These are phyloP conservation scores for Podila epicladia DNA, from an alignment of 192 early-diverging fungal genomes.

Conservation along the genomic window DNA sequence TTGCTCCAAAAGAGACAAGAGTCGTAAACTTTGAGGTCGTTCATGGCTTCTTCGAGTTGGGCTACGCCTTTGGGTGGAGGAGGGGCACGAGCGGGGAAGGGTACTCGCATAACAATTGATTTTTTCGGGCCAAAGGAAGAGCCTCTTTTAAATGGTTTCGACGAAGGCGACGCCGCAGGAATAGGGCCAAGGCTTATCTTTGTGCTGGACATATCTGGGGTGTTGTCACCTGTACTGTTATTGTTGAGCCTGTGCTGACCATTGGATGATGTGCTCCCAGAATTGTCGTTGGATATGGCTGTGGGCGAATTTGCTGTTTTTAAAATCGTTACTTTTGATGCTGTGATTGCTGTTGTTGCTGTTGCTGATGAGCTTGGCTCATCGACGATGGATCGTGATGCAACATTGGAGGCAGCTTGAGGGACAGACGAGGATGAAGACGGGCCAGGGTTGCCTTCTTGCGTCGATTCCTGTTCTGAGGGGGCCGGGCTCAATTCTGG, in stretches of 20 bases:
- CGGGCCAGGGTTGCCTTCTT: neutral
- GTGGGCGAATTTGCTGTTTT: too few species aligned
- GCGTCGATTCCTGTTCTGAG: slow-evolving; percentile 11
- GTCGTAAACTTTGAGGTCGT: slow-evolving; percentile 37
- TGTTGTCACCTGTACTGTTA: neutral
- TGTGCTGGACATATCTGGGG: neutral
- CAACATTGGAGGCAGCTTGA: neutral
- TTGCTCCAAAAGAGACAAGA: slow-evolving; percentile 46
- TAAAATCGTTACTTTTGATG: too few species aligned
- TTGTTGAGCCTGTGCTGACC: neutral
- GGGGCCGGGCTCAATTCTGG: slow-evolving; percentile 39
- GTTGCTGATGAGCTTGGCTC: too few species aligned
- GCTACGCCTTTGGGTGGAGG: slow-evolving; percentile 31
- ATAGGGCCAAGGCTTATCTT: neutral
- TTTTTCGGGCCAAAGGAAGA: neutral
- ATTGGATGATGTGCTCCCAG: neutral
- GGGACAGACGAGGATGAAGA: neutral
- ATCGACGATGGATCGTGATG: neutral
- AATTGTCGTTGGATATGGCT: neutral
- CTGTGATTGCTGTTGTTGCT: too few species aligned
- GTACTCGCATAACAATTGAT: slow-evolving; percentile 11
- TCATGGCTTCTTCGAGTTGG: slow-evolving; percentile 46
- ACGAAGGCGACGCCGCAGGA: neutral
- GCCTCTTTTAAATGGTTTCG: neutral
- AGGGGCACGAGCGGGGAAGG: slow-evolving; percentile 33